Base-by-base conservation (phyloP, 805 yeast genomes). In the Nakazawaea wyomingensis region DNA sequence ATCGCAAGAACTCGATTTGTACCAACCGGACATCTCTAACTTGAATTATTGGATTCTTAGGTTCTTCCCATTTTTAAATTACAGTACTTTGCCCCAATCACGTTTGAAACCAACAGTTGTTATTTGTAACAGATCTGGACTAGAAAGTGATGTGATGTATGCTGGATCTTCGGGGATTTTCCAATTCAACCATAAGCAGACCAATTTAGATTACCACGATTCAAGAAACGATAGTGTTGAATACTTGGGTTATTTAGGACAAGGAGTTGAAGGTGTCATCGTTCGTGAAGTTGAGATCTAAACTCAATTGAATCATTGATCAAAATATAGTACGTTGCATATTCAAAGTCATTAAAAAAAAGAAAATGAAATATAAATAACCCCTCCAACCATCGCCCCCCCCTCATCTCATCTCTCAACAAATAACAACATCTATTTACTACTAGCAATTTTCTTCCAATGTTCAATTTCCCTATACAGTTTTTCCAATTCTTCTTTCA, bases 401-500 rank as follows among this genome's bases (percentile, higher is more conserved):
- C n/a, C n/a, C n/a, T n/a, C n/a, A n/a, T n/a, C n/a, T n/a, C n/a
- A n/a, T n/a, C 27, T 24, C 27, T 24, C 27, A 24, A 30, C 10
- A 8, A 34, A 18, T 18, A 29, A 29, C 14, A n/a, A n/a, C n/a
- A n/a, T n/a, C n/a, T n/a, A 11, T 17, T 19, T 32, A 28, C 14
- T 13, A 35, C 26, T 35, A 17, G 45, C 45, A 6, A 44, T 64
- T 56, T 72, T 72, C 60, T 89, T 85, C 80, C 89, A 83, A 48
- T 76, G 82, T 59, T 91, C 96, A 44, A 85, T 81, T 59, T 90
- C 97, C 52, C 95, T 75, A 71, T 91, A 91, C 13, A 96, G 95
- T 57, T 87, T 81, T 53, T 87, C 95, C 54, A 91, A 74, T 65
- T 90, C 97, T 43, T 73, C 75, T 66, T 88, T 89, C 60, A 91